Evolutionary conservation across 2,329 filamentous ascomycete species (phyloP).

Genomic region (Chaetomium strumarium): DNA sequence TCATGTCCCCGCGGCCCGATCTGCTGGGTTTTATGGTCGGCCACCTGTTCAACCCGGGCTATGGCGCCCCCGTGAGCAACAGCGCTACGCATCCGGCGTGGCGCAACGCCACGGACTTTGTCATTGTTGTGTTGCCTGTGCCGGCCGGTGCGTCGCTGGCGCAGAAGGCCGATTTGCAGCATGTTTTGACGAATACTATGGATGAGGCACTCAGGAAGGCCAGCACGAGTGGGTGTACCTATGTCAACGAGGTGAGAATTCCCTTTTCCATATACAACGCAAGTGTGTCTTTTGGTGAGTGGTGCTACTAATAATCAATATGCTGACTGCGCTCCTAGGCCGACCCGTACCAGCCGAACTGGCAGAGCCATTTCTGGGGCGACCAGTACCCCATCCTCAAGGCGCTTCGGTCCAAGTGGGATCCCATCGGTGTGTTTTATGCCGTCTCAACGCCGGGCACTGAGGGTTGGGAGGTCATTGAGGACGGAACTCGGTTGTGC

Average conservation of each 20-base stretch:
- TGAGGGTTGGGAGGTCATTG: constrained; percentile 38
- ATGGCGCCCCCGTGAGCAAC: constrained; percentile 29
- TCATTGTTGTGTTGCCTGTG: constrained; percentile 30
- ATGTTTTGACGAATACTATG: constrained; percentile 33
- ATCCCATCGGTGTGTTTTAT: constrained; percentile 38
- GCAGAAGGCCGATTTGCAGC: constrained; percentile 36
- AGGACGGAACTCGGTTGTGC: constrained; percentile 37
- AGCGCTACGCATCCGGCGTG: constrained; percentile 36
- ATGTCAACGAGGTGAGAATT: constrained; percentile 38
- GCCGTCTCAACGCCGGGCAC: constrained; percentile 39
- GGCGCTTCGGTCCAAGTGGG: constrained; percentile 39
- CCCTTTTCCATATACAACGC: no score
- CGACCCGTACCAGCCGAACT: constrained; percentile 31
- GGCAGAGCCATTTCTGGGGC: constrained; percentile 37
- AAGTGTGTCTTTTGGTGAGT: no score
- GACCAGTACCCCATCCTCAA: constrained; percentile 31
- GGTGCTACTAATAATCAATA: no score
- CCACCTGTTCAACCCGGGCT: constrained; percentile 35
- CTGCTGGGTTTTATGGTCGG: constrained; percentile 31
- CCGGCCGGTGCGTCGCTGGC: constrained; percentile 35
- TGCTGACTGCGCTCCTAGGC: constrained; percentile 8
- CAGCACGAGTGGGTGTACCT: constrained; percentile 35
- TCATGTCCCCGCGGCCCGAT: constrained; percentile 22
- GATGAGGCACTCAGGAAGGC: constrained; percentile 33
- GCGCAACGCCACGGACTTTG: constrained; percentile 31